Conservation (phyloP, 176 grass and related monocot genomes). For the Aegilops speltoides region DNA sequence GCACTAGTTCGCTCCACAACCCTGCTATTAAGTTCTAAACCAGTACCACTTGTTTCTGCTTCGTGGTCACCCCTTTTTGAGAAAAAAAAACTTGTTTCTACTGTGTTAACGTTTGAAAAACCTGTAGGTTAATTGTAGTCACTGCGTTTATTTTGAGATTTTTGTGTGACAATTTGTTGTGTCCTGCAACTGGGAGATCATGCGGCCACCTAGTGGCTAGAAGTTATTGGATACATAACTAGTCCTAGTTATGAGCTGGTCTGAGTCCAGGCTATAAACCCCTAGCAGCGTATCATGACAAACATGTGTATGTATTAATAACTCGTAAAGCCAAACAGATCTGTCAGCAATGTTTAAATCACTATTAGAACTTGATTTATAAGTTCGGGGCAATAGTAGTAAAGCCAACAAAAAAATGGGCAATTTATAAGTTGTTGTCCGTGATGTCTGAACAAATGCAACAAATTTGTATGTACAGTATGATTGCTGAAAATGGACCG, state of each 20-base stretch:
- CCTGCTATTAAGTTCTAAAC: not conserved
- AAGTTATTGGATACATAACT: not conserved
- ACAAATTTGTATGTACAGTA: no score
- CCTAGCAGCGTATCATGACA: not conserved
- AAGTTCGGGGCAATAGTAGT: no score
- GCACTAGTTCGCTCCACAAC: not conserved
- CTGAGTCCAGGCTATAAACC: not conserved
- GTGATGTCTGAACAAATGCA: no score
- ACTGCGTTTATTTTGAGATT: no score
- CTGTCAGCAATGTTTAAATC: not conserved
- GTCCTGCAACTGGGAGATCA: no score
- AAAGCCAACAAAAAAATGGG: no score
- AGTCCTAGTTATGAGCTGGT: not conserved
- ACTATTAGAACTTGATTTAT: not conserved
- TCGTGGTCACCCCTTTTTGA: no score
- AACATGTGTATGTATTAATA: not conserved
- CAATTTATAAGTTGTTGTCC: no score
- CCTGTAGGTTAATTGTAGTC: no score
- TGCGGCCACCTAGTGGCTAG: no score
- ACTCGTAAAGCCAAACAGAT: not conserved
- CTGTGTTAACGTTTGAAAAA: not conserved
- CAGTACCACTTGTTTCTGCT: not conserved
- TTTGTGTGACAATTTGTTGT: no score
- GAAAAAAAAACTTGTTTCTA: not conserved
- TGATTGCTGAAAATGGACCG: no score